Percentiles rank a stretch among this genome's conserved stretches.
phyloP scores from a whole-genome alignment of 805 yeast species.

The Limtongia smithiae region DNA sequence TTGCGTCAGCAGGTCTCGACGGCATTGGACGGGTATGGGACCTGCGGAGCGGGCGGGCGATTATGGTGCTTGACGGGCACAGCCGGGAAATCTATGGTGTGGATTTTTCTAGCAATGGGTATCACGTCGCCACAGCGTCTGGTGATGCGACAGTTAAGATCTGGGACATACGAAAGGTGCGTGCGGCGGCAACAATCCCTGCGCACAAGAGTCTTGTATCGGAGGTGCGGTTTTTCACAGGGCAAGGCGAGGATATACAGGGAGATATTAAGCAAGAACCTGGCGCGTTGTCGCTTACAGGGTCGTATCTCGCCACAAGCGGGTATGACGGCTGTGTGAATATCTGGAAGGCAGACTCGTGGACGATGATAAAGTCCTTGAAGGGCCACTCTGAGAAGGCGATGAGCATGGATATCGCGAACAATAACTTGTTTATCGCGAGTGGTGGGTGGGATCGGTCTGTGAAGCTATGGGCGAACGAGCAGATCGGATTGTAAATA shows the following conservation, averaged over 20 bases:
- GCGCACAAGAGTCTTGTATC: conserved; percentile 75
- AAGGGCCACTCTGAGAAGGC: conserved; percentile 64
- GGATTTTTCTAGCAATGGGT: conserved; percentile 76
- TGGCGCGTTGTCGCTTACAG: conserved; percentile 40
- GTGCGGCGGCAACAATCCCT: conserved; percentile 49
- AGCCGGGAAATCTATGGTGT: conserved; percentile 63
- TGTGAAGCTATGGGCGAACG: conserved; percentile 56
- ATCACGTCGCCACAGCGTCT: conserved; percentile 74
- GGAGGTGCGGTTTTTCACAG: conserved; percentile 51
- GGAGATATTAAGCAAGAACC: conserved; percentile 31
- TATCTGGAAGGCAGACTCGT: conserved; percentile 64
- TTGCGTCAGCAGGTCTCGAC: conserved; percentile 77
- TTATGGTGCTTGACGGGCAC: conserved; percentile 63
- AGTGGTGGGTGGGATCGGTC: conserved; percentile 85
- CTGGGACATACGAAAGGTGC: conserved; percentile 75
- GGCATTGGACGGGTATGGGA: conserved; percentile 79
- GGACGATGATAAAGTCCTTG: conserved; percentile 55
- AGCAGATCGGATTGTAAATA: conserved; percentile 5
- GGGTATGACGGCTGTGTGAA: conserved; percentile 71
- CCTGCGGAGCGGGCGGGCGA: conserved; percentile 66
- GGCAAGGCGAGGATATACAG: conserved; percentile 28
- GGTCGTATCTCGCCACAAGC: conserved; percentile 53
- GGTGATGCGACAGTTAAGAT: conserved; percentile 75
- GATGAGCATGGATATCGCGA: conserved; percentile 60
- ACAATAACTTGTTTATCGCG: conserved; percentile 45